phyloP scores from a whole-genome alignment of 208 protist species.

The Trichomonas tenax region DNA sequence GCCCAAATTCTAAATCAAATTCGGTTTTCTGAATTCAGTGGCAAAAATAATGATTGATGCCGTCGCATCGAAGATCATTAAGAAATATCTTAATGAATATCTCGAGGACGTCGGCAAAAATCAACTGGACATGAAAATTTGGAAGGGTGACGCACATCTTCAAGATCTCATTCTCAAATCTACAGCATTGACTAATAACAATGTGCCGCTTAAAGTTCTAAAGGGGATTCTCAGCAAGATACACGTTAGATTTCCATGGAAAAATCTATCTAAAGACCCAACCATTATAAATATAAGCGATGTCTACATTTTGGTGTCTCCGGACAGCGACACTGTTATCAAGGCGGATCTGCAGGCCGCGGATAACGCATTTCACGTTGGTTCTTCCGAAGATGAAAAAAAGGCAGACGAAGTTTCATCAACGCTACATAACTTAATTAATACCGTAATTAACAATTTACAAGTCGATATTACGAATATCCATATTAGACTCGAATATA shows the following conservation, averaged over 20 bases:
- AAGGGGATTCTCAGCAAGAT: background rate
- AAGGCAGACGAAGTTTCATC: background rate
- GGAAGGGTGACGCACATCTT: background rate
- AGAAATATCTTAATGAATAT: background rate
- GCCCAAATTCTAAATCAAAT: no score
- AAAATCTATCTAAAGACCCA: background rate
- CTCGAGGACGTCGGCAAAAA: background rate
- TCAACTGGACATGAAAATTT: slow-evolving; percentile 3
- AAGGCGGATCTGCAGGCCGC: background rate
- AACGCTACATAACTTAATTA: background rate
- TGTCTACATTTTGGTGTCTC: background rate
- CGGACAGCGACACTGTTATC: background rate
- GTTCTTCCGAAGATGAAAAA: background rate
- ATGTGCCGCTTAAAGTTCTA: background rate
- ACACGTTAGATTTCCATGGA: background rate
- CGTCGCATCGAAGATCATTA: background rate
- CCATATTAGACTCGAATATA: background rate
- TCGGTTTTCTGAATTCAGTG: no score
- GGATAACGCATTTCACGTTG: background rate
- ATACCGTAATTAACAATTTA: background rate
- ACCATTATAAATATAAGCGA: background rate
- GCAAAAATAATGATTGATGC: slow-evolving; percentile 4
- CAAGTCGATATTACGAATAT: background rate
- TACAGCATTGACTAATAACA: background rate
- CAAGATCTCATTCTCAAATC: background rate